phyloP scores from a whole-genome alignment of 805 yeast species.

The Yueomyces sinensis region DNA sequence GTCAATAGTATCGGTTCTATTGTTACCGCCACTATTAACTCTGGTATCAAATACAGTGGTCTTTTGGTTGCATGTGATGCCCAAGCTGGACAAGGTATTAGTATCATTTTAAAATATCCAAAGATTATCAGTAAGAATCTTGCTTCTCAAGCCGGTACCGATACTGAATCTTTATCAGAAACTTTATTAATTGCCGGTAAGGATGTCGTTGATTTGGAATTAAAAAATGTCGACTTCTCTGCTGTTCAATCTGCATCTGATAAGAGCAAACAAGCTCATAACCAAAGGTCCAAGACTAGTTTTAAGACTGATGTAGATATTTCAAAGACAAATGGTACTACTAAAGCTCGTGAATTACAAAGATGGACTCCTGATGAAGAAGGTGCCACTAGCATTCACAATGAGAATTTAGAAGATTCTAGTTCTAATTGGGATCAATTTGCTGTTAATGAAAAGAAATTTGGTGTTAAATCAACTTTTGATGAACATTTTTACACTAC shows the following conservation, averaged over 20 bases:
- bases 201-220: slow-evolving; percentile 29
- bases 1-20: slow-evolving; percentile 47
- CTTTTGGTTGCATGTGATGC: slow-evolving; percentile 37
- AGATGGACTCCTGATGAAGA: slow-evolving; percentile 70
- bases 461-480: slow-evolving; percentile 71
- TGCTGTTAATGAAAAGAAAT: slow-evolving; percentile 75
- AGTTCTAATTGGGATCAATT: slow-evolving; percentile 76
- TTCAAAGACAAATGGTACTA: slow-evolving; percentile 30
- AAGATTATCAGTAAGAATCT: slow-evolving; percentile 18
- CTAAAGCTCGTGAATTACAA: slow-evolving; percentile 61
- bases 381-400: slow-evolving; percentile 4
- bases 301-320: slow-evolving; percentile 86
- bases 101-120: slow-evolving; percentile 44
- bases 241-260: slow-evolving; percentile 3
- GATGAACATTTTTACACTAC: slow-evolving; percentile 87
- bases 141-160: background rate
- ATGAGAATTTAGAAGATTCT: slow-evolving; percentile 26
- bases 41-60: slow-evolving; percentile 52
- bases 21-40: slow-evolving; percentile 43
- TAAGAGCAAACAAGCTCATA: background rate
- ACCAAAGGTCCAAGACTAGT: slow-evolving; percentile 4
- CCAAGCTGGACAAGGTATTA: slow-evolving; percentile 33
- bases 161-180: slow-evolving; percentile 13
- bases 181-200: slow-evolving; percentile 20
- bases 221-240: slow-evolving; percentile 23